phyloP scores from a whole-genome alignment of 2,329 filamentous ascomycete genomes.

The Trichophyton rubrum region DNA sequence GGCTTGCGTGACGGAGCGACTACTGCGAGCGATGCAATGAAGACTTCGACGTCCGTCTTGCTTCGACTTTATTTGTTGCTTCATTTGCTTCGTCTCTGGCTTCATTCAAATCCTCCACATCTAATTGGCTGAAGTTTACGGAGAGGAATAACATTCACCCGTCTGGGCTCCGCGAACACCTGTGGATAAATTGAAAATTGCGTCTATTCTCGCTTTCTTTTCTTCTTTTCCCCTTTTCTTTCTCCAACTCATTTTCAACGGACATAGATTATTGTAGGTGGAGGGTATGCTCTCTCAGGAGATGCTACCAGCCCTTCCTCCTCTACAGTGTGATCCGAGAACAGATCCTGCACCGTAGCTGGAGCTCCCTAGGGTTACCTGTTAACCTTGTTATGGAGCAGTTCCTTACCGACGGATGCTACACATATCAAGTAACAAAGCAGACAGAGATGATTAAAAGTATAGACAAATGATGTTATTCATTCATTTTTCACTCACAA shows the following conservation, averaged over 20 bases:
- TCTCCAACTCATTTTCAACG: conserved; percentile 43
- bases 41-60: background rate
- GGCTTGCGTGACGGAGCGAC: background rate
- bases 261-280: conserved; percentile 56
- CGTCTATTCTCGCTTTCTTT: conserved; percentile 13
- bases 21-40: background rate
- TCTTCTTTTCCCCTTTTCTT: conserved; percentile 21
- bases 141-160: conserved; percentile 22
- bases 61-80: conserved; percentile 9
- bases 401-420: conserved; percentile 57
- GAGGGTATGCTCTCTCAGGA: conserved; percentile 25
- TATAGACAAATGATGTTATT: background rate
- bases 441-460: background rate
- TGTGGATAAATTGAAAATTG: background rate
- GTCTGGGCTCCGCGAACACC: conserved; percentile 8
- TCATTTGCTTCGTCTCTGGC: conserved; percentile 8
- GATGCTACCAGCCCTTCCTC: conserved; percentile 36
- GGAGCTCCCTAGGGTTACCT: conserved; percentile 46
- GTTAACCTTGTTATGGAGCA: conserved; percentile 41
- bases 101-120: conserved; percentile 25
- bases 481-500: background rate
- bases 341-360: conserved; percentile 48
- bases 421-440: conserved; percentile 30
- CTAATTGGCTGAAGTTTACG: conserved; percentile 26
- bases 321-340: conserved; percentile 54